phyloP scores from a whole-genome alignment of 2,329 filamentous ascomycete species.

The Diaporthe citri region DNA sequence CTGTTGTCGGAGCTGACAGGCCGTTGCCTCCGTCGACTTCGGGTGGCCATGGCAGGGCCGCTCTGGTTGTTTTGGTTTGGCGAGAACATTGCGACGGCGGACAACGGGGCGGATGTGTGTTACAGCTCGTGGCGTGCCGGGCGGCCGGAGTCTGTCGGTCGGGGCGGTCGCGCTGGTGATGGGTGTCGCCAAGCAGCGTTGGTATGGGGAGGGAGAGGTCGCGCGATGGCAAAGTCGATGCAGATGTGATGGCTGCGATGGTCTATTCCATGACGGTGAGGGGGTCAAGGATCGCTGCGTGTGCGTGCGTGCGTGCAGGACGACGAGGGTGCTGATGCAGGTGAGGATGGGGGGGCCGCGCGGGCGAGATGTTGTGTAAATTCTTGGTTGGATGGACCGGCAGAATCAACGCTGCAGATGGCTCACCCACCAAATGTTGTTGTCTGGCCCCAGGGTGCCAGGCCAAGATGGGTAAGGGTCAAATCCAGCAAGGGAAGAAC shows the following conservation, averaged over 20 bases:
- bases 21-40: slow-evolving; percentile 72
- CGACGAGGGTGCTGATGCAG: slow-evolving; percentile 29
- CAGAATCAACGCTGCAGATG: slow-evolving; percentile 29
- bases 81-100: slow-evolving; percentile 67
- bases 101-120: slow-evolving; percentile 33
- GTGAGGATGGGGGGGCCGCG: slow-evolving; percentile 29
- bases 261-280: slow-evolving; percentile 38
- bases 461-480: slow-evolving; percentile 28
- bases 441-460: slow-evolving; percentile 26
- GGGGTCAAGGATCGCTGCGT: slow-evolving; percentile 6
- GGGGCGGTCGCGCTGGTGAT: slow-evolving; percentile 19
- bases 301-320: slow-evolving; percentile 9
- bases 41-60: slow-evolving; percentile 67
- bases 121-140: slow-evolving; percentile 28
- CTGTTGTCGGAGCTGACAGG: slow-evolving; percentile 66
- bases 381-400: slow-evolving; percentile 35
- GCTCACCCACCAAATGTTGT: slow-evolving; percentile 32
- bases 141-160: slow-evolving; percentile 4
- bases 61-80: slow-evolving; percentile 61
- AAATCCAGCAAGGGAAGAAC: slow-evolving; percentile 3
- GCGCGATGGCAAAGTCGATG: slow-evolving; percentile 24
- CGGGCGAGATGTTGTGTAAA: slow-evolving; percentile 32
- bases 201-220: background rate
- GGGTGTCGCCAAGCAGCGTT: slow-evolving; percentile 18
- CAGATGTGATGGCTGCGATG: slow-evolving; percentile 7